Conservation (phyloP, 345 rosid species). For the Eucalyptus virginea region DNA sequence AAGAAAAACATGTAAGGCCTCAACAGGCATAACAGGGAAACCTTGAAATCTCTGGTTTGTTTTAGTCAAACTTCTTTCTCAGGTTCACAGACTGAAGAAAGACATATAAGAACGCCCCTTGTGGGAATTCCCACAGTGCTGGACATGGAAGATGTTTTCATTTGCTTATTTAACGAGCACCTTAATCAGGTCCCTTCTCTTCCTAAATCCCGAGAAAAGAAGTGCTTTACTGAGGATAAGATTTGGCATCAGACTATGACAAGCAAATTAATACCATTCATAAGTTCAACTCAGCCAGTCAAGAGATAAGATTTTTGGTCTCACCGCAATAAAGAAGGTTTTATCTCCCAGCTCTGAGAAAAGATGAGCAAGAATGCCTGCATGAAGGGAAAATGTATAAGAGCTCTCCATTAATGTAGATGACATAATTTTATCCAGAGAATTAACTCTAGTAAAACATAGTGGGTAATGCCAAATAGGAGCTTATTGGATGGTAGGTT, state of each 20-base stretch:
- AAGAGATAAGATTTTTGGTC: background rate
- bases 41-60: background rate
- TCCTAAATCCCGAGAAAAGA: background rate
- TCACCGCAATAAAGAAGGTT: conserved; percentile 94
- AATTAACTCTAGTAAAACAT: background rate
- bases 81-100: background rate
- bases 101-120: background rate
- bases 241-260: background rate
- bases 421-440: background rate
- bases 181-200: background rate
- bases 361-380: conserved; percentile 95
- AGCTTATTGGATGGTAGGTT: background rate
- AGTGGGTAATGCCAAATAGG: background rate
- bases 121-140: background rate
- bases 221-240: background rate
- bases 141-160: background rate
- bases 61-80: background rate
- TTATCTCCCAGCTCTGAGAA: conserved; percentile 96
- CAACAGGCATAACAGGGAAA: background rate
- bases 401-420: background rate
- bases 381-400: background rate
- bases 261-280: background rate
- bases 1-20: background rate
- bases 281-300: background rate
- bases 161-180: background rate